Evolutionary conservation across 805 yeast species (phyloP), one percentile per base, ranked within the genome.

Genomic region (Sungouiozyma ichnusensis): DNA sequence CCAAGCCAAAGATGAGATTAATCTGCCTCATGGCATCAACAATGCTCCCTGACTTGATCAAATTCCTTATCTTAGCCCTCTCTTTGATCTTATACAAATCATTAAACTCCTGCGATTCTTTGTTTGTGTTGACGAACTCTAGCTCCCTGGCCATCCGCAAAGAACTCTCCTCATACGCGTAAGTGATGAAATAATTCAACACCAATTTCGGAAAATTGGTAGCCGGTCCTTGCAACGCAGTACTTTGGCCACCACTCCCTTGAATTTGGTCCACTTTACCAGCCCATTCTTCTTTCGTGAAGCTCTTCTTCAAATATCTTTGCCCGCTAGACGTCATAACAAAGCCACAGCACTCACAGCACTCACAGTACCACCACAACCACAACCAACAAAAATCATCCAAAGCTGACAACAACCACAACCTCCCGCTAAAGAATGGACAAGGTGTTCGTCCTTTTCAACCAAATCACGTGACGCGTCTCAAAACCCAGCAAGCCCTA

Each of bases 101-200:
- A 38, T 52, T 50, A 49, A 69, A 63, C 44, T 63, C 62, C 31
- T 48, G 51, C 7, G 49, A 47, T 27, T 59, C 64, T 20, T 46
- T 48, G 36, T 59, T 58, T 16, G 34, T 43, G 15, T 45, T 41
- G 9, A 58, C 42, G 17, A 49, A 44, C 17, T 71, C 68, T 3
- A 75, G 60, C 49, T 83, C 92, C 41, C 66, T 64, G 3, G 85
- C 73, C 64, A 84, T 77, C 36, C 71, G 69, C 13, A 64, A 44
- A 1, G 85, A 82, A 0, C 94, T 79, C 13, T 77, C 71, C 45
- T 78, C 79, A 55, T 82, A 81, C 0, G 92, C 94, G 62, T 85
- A 88, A 40, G 77, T 75, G 13, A 86, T 74, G 46, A 86, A 72
- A 60, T 82, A 85, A 63, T 83, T 79, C 57, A 85, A 68, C 11